These are phyloP conservation scores for Euphorbia pulcherrima DNA, from an alignment of 345 rosid genomes.

Conservation along the genomic window DNA sequence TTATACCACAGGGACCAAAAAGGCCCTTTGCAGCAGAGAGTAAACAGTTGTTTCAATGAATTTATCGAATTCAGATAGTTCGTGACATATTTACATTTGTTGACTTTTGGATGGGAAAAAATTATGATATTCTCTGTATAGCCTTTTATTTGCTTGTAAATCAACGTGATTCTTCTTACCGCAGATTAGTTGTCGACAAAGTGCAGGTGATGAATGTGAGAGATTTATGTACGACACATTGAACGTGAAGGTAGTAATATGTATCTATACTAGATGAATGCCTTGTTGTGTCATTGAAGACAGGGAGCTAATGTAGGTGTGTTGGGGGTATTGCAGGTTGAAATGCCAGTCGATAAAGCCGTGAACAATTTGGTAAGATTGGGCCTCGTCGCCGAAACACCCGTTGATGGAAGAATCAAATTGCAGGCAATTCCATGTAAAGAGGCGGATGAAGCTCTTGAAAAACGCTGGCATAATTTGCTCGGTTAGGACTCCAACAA, in stretches of 20 bases:
- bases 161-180: slow-evolving; percentile 2
- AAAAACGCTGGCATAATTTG: slow-evolving; percentile 60
- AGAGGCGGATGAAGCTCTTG: slow-evolving; percentile 55
- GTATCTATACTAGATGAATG: slow-evolving; percentile 2
- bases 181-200: slow-evolving; percentile 45
- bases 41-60: too few relatives aligned
- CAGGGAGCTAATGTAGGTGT: neutral
- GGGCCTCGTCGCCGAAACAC: slow-evolving; percentile 56
- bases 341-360: slow-evolving; percentile 82
- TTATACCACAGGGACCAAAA: too few relatives aligned
- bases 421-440: slow-evolving; percentile 54
- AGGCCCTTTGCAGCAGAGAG: too few relatives aligned
- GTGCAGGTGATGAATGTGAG: slow-evolving; percentile 71
- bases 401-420: slow-evolving; percentile 38
- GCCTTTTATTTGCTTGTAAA: neutral
- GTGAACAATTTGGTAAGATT: slow-evolving; percentile 56
- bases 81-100: neutral
- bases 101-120: neutral
- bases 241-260: slow-evolving; percentile 51
- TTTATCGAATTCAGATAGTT: neutral
- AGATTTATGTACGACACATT: slow-evolving; percentile 65
- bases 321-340: slow-evolving; percentile 48
- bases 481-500: slow-evolving; percentile 46
- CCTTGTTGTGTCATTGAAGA: neutral
- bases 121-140: neutral